A percentile compares a stretch with the other conserved stretches of the same genome.
phyloP scores from a whole-genome alignment of 495 filamentous ascomycete genomes.

The Apodospora peruviana region DNA sequence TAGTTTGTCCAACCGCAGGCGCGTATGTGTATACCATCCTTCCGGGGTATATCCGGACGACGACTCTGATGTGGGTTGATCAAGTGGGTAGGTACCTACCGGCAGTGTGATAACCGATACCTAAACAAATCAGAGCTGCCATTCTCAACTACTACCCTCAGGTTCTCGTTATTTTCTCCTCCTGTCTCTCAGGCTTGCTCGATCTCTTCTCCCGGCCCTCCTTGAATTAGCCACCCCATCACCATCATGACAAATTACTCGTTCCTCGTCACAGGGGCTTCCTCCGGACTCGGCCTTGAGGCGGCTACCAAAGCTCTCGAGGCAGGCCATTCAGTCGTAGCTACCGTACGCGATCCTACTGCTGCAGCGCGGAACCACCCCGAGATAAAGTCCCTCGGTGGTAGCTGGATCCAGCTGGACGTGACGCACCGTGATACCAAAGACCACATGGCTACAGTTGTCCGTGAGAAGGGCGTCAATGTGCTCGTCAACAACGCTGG shows the following conservation, averaged over 20 bases:
- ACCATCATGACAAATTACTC: neutral
- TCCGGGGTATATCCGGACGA: too few species aligned
- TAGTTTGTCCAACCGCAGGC: too few species aligned
- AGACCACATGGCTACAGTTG: neutral
- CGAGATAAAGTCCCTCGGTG: neutral
- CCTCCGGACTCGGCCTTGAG: neutral
- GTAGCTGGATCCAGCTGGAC: neutral
- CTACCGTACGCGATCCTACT: neutral
- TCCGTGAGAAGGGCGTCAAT: neutral
- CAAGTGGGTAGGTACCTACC: too few species aligned
- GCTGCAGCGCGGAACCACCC: neutral
- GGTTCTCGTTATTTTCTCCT: too few species aligned
- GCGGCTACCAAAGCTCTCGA: neutral
- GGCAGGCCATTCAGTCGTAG: neutral
- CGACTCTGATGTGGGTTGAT: too few species aligned
- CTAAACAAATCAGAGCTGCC: too few species aligned
- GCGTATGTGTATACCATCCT: too few species aligned
- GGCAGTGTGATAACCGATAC: too few species aligned
- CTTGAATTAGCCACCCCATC: too few species aligned
- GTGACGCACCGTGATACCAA: neutral
- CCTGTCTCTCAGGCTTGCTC: too few species aligned
- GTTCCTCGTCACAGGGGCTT: neutral
- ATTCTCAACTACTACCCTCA: too few species aligned
- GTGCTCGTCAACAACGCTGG: neutral
- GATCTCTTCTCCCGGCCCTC: too few species aligned